Conservation (phyloP, 352 stramenopile species). For the Globisporangium rhizosaccharum region DNA sequence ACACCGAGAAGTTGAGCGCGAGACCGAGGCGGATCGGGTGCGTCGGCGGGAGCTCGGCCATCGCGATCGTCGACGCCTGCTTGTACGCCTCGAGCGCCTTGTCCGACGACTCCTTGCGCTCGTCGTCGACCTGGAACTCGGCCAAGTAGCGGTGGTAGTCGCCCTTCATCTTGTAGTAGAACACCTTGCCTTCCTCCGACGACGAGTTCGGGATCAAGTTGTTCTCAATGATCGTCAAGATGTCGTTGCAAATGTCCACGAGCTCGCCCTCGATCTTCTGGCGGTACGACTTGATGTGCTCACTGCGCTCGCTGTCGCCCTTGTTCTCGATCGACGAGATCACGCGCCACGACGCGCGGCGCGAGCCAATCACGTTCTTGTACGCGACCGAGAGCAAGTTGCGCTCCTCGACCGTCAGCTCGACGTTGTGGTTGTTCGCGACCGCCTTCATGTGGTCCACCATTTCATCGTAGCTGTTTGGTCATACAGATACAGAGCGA, state of each 20-base stretch:
- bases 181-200: slow-evolving; percentile 96
- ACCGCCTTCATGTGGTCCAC: slow-evolving; percentile 98
- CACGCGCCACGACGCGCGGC: slow-evolving; percentile 97
- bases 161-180: slow-evolving; percentile 99
- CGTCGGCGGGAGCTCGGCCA: slow-evolving; percentile 43
- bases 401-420: slow-evolving; percentile 98
- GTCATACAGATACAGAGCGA: neutral
- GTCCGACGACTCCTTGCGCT: slow-evolving; percentile 83
- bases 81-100: slow-evolving; percentile 93
- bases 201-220: slow-evolving; percentile 96
- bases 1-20: slow-evolving; percentile 99
- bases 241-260: slow-evolving; percentile 94
- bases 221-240: slow-evolving; percentile 98
- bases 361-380: slow-evolving; percentile 98
- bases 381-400: slow-evolving; percentile 95
- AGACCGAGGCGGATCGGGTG: slow-evolving; percentile 98
- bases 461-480: slow-evolving; percentile 87
- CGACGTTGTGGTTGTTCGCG: slow-evolving; percentile 91
- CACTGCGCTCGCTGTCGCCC: slow-evolving; percentile 87
- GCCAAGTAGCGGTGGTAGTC: slow-evolving; percentile 99
- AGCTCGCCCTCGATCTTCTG: slow-evolving; percentile 96
- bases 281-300: slow-evolving; percentile 93
- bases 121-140: slow-evolving; percentile 98
- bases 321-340: slow-evolving; percentile 99
- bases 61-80: slow-evolving; percentile 33